phyloP scores from a whole-genome alignment of 139 green algal species.

The Picochlorum sp. region DNA sequence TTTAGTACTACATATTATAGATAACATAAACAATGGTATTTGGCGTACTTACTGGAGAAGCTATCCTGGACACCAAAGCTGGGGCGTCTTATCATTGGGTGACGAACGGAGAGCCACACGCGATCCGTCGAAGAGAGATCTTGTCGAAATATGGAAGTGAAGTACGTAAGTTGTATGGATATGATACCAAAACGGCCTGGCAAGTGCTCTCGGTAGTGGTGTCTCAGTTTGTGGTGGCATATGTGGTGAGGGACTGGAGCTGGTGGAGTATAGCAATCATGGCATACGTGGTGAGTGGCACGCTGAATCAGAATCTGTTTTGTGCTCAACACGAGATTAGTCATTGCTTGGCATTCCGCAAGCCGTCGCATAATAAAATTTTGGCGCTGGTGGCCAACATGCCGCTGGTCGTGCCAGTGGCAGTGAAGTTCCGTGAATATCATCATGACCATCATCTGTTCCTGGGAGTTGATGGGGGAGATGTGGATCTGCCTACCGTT shows the following conservation, averaged over 20 bases:
- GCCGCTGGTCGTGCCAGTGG: slow-evolving; percentile 44
- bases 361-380: slow-evolving; percentile 38
- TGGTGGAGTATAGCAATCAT: slow-evolving; percentile 31
- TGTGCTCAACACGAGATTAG: slow-evolving; percentile 56
- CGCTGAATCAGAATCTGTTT: slow-evolving; percentile 56
- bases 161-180: slow-evolving; percentile 50
- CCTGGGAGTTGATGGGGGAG: slow-evolving; percentile 47
- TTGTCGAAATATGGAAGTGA: slow-evolving; percentile 47
- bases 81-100: slow-evolving; percentile 27
- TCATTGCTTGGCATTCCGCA: slow-evolving; percentile 51
- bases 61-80: neutral
- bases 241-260: slow-evolving; percentile 19
- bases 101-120: slow-evolving; percentile 43
- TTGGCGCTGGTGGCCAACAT: slow-evolving; percentile 47
- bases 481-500: slow-evolving; percentile 48
- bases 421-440: slow-evolving; percentile 57
- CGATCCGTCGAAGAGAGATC: slow-evolving; percentile 35
- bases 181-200: slow-evolving; percentile 35
- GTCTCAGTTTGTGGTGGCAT: slow-evolving; percentile 41
- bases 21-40: no score
- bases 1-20: neutral
- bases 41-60: neutral
- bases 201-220: slow-evolving; percentile 37
- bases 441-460: slow-evolving; percentile 64
- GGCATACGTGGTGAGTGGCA: slow-evolving; percentile 40